Base-by-base conservation (phyloP, 768 basidiomycete genomes). In the Amanita polypyramis region DNA sequence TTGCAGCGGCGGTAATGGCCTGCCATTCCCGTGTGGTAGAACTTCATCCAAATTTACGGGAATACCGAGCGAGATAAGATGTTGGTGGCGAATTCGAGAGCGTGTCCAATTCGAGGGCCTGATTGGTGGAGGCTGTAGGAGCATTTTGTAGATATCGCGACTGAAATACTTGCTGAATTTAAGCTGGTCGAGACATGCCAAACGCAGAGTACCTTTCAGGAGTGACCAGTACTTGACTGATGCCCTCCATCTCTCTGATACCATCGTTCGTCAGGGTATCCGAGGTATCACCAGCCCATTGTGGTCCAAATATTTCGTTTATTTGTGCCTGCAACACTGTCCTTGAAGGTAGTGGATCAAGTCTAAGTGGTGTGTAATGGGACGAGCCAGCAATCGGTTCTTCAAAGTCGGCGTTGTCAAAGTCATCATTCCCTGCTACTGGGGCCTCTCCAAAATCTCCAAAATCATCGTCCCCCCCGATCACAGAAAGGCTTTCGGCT, bases 1-100 rank as follows among this genome's bases (percentile, higher is more conserved):
- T 53, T 91, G 80, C 36, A 95, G 70, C 15, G 82, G 75, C 2
- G 93, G 93, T 30, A 95, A 70, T 5, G 76, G 68, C 56, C 79
- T 83, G 37, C 75, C 74, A 51, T 70, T 76, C 6, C 75, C 70
- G 40, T 75, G 78, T 2, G 87, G 85, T 34, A 89, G 68, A 6
- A 95, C 81, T 67, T 97, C 94, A 60, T 97, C 94, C 5, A 97
- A 72, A 59, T 97, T 97, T 45, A 97, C 88, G 3, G 94, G 94
- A 39, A 97, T 83, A 19, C 94, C 94, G 20, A 97, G 78, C 10
- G 89, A 67, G 51, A 95, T 95, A 41, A 97, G 72, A 58, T 96
- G 90, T 59, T 92, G 90, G 41, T 92, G 72, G 48, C 94, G 79
- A 60, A 91, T 92, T 37, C 87, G 79, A 49, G 92, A 95, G 40